Conservation (phyloP, 192 early-diverging fungal species). For the Dispira simplex region DNA sequence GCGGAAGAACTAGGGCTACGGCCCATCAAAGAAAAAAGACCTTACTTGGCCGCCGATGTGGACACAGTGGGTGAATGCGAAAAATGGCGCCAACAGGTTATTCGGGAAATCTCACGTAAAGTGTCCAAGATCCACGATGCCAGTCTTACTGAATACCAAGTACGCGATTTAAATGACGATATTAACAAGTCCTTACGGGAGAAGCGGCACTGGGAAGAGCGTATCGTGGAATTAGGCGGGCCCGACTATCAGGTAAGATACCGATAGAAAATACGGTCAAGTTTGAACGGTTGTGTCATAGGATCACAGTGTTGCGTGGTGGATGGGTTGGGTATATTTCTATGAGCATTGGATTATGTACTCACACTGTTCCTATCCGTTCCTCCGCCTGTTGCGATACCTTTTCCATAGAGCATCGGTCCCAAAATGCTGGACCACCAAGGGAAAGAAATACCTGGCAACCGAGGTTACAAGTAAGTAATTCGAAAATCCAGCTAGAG, state of each 20-base stretch:
- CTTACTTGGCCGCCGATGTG: constrained; percentile 53
- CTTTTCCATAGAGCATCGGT: constrained; percentile 36
- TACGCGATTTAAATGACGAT: constrained; percentile 89
- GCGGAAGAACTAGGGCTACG: constrained; percentile 58
- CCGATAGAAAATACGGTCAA: no score
- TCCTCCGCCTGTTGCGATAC: no score
- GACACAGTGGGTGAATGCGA: constrained; percentile 66
- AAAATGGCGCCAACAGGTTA: constrained; percentile 77
- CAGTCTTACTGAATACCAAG: constrained; percentile 77
- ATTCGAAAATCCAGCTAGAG: no score
- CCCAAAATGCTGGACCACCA: constrained; percentile 70
- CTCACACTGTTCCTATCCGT: no score
- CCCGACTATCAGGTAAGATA: constrained; percentile 64
- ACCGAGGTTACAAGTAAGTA: constrained; percentile 73
- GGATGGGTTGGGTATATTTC: no score
- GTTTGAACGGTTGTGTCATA: no score
- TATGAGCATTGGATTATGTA: no score
- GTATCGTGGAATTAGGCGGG: constrained; percentile 84
- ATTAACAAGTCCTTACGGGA: constrained; percentile 90
- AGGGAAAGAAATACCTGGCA: constrained; percentile 78
- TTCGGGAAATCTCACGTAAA: constrained; percentile 76
- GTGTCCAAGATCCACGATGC: constrained; percentile 86
- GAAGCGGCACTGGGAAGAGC: constrained; percentile 82
- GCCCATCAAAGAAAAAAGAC: constrained; percentile 50
- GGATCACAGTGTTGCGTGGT: no score